phyloP scores from a whole-genome alignment of 1,139 yeast genomes.

The Suhomyces taliae region DNA sequence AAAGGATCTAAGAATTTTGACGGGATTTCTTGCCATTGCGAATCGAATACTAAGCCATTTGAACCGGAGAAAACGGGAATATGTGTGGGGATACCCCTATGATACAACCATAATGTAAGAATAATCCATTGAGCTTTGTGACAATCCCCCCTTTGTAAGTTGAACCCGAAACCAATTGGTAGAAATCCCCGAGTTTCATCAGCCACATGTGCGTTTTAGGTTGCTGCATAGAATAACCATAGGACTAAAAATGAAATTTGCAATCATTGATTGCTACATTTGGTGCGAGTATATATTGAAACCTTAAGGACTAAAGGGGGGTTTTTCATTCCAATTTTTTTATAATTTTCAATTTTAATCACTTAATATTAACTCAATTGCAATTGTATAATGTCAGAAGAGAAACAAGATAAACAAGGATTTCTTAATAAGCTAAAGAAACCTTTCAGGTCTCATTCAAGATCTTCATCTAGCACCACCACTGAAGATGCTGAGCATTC shows the following conservation, averaged over 20 bases:
- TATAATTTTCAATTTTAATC: neutral
- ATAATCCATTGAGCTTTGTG: too few species aligned
- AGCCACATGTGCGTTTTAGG: conserved; percentile 9
- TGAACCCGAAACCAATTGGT: neutral
- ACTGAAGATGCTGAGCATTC: conserved; percentile 8
- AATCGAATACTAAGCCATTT: neutral
- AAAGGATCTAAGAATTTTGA: too few species aligned
- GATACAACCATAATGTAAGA: too few species aligned
- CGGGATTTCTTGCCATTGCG: too few species aligned
- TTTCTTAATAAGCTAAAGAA: conserved; percentile 30
- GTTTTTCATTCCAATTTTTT: neutral
- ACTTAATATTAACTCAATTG: neutral
- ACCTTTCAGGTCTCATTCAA: conserved; percentile 28
- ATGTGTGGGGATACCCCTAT: too few species aligned
- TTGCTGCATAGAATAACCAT: conserved; percentile 10
- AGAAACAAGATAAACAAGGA: conserved; percentile 19
- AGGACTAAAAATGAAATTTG: conserved; percentile 5
- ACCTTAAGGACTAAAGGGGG: neutral
- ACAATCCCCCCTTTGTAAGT: too few species aligned
- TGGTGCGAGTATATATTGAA: conserved; percentile 2
- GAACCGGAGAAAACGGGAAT: neutral
- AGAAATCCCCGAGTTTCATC: conserved; percentile 3
- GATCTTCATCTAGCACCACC: conserved; percentile 17
- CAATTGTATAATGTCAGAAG: conserved; percentile 11
- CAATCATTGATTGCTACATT: conserved; percentile 7